Base-by-base conservation (phyloP, 2,329 filamentous ascomycete genomes). In the Graphium sp. region DNA sequence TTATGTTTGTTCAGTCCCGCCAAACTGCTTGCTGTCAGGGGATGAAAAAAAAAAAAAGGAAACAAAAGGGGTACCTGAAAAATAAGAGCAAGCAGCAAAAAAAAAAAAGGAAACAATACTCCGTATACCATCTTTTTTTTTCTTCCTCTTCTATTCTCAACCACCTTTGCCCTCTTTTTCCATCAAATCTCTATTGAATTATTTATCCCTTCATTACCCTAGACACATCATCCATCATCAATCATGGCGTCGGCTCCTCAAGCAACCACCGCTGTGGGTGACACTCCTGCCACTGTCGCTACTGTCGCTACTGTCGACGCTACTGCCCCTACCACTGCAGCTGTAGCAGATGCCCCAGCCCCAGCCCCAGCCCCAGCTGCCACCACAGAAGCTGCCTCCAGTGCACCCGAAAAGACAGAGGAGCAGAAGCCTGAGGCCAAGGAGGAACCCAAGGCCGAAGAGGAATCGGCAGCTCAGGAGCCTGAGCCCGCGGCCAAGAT, bases 401-500 rank as follows among this genome's bases (percentile, higher is more conserved):
- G 40, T 12, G 41, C 45, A 5, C 33, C 47, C 7, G 40, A 48
- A 26, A 41, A 49, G 27, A 41, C 48, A n/a, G 48, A 44, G 42
- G 27, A 35, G n/a, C 35, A 31, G 6, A 36, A 26, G 15, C 12
- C 18, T 7, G 30, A 43, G 29, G 32, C 37, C 2, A 38, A 46
- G 12, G 35, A 34, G 27, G 28, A 32, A 20, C 13, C 30, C 12
- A 29, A 22, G 24, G 29, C 14, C 14, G 31, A 34, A 22, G 26
- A 35, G 25, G 13, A 29, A 12, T 15, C 23, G 14, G 13, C 13
- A 5, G 11, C 23, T 14, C 19, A 18, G 17, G 18, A 28, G 12
- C 35, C 34, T 21, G 24, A 24, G 18, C 34, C 39, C 17, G 26
- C 22, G 10, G 35, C 36, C 20, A 37, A 32, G 23, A 23, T 39